Evolutionary conservation across 345 rosid genomes (phyloP).

Genomic region (Dipteronia sinensis): DNA sequence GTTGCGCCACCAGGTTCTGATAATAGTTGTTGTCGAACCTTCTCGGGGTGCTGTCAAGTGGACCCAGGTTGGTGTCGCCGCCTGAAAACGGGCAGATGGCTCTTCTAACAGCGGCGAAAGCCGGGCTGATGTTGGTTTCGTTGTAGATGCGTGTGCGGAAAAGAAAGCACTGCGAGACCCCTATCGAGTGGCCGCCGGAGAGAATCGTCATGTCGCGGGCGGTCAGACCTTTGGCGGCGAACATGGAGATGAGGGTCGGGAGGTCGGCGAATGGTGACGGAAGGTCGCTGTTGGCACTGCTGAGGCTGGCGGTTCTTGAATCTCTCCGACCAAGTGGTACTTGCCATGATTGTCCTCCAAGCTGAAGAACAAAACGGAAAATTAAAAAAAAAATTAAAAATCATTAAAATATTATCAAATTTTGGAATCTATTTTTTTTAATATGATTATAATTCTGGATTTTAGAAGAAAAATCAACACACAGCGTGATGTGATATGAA

Average conservation of each 20-base stretch:
- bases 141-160: constrained; percentile 47
- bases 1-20: constrained; percentile 26
- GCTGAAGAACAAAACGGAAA: constrained; percentile 5
- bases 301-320: constrained; percentile 45
- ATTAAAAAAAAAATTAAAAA: too few relatives aligned
- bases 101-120: constrained; percentile 29
- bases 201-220: constrained; percentile 46
- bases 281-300: constrained; percentile 43
- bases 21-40: constrained; percentile 39
- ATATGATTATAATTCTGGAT: too few relatives aligned
- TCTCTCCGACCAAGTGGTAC: constrained; percentile 52
- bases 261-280: constrained; percentile 41
- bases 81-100: constrained; percentile 36
- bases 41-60: constrained; percentile 34
- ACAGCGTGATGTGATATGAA: too few relatives aligned
- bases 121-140: constrained; percentile 39
- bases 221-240: constrained; percentile 38
- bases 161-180: constrained; percentile 31
- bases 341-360: constrained; percentile 41
- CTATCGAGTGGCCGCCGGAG: constrained; percentile 41
- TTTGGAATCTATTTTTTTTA: too few relatives aligned
- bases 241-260: constrained; percentile 37
- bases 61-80: constrained; percentile 32
- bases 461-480: not conserved
- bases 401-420: too few relatives aligned